Evolutionary conservation across 305 asterid species (phyloP).

Genomic region (Fraxinus platypoda): DNA sequence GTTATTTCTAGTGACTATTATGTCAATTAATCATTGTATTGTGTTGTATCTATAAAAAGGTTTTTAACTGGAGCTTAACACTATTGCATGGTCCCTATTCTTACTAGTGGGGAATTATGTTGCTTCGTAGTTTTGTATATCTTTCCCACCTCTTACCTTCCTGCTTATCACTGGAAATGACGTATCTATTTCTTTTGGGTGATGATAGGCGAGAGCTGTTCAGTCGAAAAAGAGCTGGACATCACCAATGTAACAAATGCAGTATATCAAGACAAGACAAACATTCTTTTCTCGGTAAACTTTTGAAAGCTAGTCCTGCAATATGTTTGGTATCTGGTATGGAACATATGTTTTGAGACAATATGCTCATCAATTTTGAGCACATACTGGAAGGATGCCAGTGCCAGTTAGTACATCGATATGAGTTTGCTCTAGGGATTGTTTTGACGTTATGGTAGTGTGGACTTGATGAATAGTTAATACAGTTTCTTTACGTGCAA

Average conservation of each 20-base stretch:
- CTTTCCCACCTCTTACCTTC: constrained; percentile 4
- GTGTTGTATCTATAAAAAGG: not conserved
- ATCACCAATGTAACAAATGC: constrained; percentile 74
- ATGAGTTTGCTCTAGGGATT: not conserved
- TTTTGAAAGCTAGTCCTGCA: constrained; percentile 28
- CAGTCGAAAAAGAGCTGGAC: constrained; percentile 91
- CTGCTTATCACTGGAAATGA: constrained; percentile 18
- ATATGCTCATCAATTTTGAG: not conserved
- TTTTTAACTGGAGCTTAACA: constrained; percentile 3
- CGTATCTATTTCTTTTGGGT: constrained; percentile 27
- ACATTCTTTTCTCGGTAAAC: constrained; percentile 90
- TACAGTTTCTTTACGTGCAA: not conserved
- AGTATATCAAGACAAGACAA: constrained; percentile 98
- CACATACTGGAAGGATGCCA: not conserved
- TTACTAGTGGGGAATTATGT: not conserved
- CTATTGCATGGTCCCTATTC: not conserved
- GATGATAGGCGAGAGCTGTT: constrained; percentile 88
- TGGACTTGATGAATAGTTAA: not conserved
- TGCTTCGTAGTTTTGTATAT: not conserved
- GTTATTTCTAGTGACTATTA: not conserved
- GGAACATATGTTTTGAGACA: not conserved
- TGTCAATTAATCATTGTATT: not conserved
- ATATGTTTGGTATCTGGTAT: constrained; percentile 24
- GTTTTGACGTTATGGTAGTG: constrained; percentile 1
- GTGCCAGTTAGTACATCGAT: constrained; percentile 5